phyloP scores from a whole-genome alignment of 78 protist species.

The Dictyostelium firmibasis region DNA sequence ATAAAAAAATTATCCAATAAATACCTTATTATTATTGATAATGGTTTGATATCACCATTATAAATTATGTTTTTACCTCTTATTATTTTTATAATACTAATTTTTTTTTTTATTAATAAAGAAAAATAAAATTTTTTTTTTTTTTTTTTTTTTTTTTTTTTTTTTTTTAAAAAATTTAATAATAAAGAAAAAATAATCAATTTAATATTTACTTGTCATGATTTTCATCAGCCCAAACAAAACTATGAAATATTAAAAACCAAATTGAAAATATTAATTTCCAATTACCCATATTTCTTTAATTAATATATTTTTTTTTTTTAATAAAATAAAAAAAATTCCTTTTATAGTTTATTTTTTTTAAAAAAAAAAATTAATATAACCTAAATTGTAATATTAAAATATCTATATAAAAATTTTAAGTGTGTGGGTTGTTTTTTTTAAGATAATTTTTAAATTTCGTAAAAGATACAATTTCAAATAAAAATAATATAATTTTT shows the following conservation, averaged over 20 bases:
- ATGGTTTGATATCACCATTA: background rate
- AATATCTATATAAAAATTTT: too few relatives aligned
- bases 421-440: too few relatives aligned
- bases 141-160: too few relatives aligned
- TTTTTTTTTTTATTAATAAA: background rate
- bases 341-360: background rate
- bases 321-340: background rate
- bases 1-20: background rate
- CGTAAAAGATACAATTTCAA: too few relatives aligned
- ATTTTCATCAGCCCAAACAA: background rate
- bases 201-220: background rate
- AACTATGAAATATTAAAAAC: background rate
- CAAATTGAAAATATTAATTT: background rate
- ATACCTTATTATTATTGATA: slow-evolving; percentile 15
- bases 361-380: background rate
- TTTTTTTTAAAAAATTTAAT: too few relatives aligned
- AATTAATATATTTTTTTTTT: too few relatives aligned
- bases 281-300: background rate
- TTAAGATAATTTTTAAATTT: too few relatives aligned
- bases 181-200: background rate
- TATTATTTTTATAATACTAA: background rate
- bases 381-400: too few relatives aligned
- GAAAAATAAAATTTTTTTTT: too few relatives aligned
- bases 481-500: too few relatives aligned
- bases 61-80: slow-evolving; percentile 27